phyloP scores from a whole-genome alignment of 441 rosid genomes.

The Croton setiger region DNA sequence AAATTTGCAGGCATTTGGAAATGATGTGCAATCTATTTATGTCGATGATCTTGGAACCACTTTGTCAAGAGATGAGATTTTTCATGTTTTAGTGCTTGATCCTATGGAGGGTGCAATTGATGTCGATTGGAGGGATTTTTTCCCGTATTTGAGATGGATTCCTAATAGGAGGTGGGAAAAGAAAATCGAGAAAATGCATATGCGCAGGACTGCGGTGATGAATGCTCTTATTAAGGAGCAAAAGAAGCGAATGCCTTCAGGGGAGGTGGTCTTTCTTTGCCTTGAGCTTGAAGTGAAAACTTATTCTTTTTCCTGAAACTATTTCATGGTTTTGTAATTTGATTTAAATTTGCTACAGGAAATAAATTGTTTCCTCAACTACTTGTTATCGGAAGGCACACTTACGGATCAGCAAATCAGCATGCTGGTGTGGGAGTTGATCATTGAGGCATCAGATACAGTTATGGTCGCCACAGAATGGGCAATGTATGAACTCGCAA shows the following conservation, averaged over 20 bases:
- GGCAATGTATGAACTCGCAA: slow-evolving; percentile 82
- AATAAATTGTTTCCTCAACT: slow-evolving; percentile 48
- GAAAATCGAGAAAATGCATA: slow-evolving; percentile 44
- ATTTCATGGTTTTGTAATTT: neutral
- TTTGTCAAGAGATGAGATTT: slow-evolving; percentile 53
- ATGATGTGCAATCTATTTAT: slow-evolving; percentile 52
- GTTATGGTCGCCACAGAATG: slow-evolving; percentile 76
- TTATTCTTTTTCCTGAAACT: neutral
- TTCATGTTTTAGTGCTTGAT: slow-evolving; percentile 51
- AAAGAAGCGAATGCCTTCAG: slow-evolving; percentile 45
- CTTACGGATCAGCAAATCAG: slow-evolving; percentile 57
- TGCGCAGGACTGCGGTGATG: slow-evolving; percentile 56
- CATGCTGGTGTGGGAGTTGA: slow-evolving; percentile 72
- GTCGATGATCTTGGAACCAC: slow-evolving; percentile 56
- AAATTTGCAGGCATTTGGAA: slow-evolving; percentile 56
- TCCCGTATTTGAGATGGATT: slow-evolving; percentile 81
- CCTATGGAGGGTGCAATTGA: slow-evolving; percentile 79
- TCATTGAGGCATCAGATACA: slow-evolving; percentile 69
- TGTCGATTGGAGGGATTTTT: slow-evolving; percentile 97
- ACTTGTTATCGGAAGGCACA: slow-evolving; percentile 52
- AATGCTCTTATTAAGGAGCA: slow-evolving; percentile 51
- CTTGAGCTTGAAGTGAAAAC: no score
- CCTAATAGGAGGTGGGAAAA: slow-evolving; percentile 52
- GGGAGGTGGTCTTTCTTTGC: slow-evolving; percentile 34
- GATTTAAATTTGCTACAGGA: slow-evolving; percentile 32